Conservation (phyloP, 345 rosid species). For the Pugionium dolabratum region DNA sequence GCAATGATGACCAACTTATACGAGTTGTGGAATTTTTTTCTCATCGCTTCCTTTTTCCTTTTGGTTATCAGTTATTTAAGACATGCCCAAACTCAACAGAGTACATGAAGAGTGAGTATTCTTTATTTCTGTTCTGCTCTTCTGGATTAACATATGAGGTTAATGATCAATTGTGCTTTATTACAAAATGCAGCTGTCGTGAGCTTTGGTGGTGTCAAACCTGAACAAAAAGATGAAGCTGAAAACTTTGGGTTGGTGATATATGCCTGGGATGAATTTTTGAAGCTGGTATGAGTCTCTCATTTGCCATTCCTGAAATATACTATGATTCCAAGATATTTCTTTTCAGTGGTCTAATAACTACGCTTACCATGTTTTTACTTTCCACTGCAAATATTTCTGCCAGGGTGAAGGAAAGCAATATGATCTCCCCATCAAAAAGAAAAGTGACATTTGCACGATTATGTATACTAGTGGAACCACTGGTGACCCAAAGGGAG, state of each 20-base stretch:
- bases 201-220: conserved; percentile 80
- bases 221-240: conserved; percentile 63
- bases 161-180: conserved; percentile 3
- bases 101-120: conserved; percentile 61
- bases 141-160: conserved; percentile 14
- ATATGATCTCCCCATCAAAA: conserved; percentile 72
- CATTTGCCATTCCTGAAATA: neutral
- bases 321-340: neutral
- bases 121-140: neutral
- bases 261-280: conserved; percentile 81
- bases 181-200: conserved; percentile 68
- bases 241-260: conserved; percentile 60
- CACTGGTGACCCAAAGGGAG: conserved; percentile 99
- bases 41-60: conserved; percentile 8
- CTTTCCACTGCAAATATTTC: neutral
- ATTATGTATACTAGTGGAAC: conserved; percentile 99
- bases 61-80: conserved; percentile 61
- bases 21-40: neutral
- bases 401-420: conserved; percentile 64
- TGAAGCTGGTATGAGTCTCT: conserved; percentile 50
- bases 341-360: neutral
- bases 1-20: neutral
- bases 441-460: conserved; percentile 78
- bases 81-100: conserved; percentile 60
- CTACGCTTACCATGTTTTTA: conserved; percentile 16